phyloP scores from a whole-genome alignment of 2,329 filamentous ascomycete species.

The Pseudocercospora fuligena region DNA sequence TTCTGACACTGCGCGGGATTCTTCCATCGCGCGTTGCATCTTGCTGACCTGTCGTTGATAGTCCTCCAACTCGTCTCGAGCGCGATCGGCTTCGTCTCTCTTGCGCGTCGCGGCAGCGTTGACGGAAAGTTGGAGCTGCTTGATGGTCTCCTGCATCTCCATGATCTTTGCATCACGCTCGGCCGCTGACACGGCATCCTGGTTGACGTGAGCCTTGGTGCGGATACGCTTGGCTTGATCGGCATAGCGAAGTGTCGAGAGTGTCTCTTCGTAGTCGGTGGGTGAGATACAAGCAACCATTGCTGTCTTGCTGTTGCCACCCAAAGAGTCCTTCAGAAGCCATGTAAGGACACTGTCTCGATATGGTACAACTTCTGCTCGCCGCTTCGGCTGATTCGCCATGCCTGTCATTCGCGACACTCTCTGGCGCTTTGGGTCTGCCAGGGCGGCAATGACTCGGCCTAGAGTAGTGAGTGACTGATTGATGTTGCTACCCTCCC shows the following conservation, averaged over 20 bases:
- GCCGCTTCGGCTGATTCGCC: conserved; percentile 52
- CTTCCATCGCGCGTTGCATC: conserved; percentile 96
- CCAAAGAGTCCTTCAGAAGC: conserved; percentile 93
- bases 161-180: conserved; percentile 93
- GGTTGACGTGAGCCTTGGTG: conserved; percentile 91
- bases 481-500: conserved; percentile 98
- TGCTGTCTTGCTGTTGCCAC: conserved; percentile 96
- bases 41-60: conserved; percentile 88
- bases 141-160: conserved; percentile 95
- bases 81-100: conserved; percentile 71
- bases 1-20: conserved; percentile 85
- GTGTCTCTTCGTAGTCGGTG: conserved; percentile 93
- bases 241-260: conserved; percentile 93
- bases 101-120: conserved; percentile 65
- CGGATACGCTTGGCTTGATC: conserved; percentile 98
- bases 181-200: conserved; percentile 88
- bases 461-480: conserved; percentile 96
- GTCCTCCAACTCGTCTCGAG: conserved; percentile 86
- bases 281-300: conserved; percentile 99
- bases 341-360: conserved; percentile 83
- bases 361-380: conserved; percentile 75
- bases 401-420: conserved; percentile 51
- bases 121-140: conserved; percentile 76
- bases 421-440: conserved; percentile 63
- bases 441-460: conserved; percentile 90